Conservation (phyloP, 345 rosid genomes). For the Noccaea bulbosa region DNA sequence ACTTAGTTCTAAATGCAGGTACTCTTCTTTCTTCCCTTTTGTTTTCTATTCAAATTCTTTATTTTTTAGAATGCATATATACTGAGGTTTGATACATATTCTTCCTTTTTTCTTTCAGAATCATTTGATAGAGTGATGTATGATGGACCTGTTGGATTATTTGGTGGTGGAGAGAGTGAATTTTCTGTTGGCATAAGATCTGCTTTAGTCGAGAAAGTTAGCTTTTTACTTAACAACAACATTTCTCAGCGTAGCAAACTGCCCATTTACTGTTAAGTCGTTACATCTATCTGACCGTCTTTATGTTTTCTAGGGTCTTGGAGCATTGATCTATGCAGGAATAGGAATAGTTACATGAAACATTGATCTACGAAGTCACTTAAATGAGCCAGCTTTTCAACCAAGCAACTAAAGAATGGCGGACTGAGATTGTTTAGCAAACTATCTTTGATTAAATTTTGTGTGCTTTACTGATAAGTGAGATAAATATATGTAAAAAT, state of each 20-base stretch:
- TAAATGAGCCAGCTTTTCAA: too few species aligned
- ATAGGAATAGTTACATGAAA: too few species aligned
- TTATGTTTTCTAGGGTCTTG: conserved; percentile 56
- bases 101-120: conserved; percentile 48
- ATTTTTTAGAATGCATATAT: conserved; percentile 8
- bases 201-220: conserved; percentile 80
- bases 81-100: background rate
- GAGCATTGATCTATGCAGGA: conserved; percentile 84
- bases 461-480: too few species aligned
- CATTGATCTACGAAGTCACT: too few species aligned
- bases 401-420: too few species aligned
- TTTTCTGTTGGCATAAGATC: conserved; percentile 92
- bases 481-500: too few species aligned
- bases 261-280: conserved; percentile 1
- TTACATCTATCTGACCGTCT: conserved; percentile 21
- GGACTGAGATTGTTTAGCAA: too few species aligned
- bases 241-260: background rate
- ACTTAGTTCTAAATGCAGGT: conserved; percentile 82
- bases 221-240: background rate
- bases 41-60: background rate
- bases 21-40: background rate
- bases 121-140: conserved; percentile 93
- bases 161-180: conserved; percentile 96
- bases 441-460: too few species aligned
- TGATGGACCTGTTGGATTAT: conserved; percentile 94